These are phyloP conservation scores for Boletus tomentosulus DNA, from an alignment of 768 basidiomycete species.

Conservation along the genomic window DNA sequence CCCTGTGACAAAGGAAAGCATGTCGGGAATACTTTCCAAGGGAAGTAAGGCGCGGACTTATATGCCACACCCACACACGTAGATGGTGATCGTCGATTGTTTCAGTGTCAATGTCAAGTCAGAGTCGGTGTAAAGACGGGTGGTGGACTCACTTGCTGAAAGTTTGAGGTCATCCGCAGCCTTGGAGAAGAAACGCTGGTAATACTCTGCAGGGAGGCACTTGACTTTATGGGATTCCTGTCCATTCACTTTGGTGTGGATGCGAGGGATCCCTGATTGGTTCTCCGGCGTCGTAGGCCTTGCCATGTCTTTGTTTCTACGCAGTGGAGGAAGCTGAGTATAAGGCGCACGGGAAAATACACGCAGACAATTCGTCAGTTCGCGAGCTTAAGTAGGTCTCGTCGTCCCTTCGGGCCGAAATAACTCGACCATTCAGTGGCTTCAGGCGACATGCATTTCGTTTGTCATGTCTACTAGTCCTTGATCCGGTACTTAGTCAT, in stretches of 20 bases:
- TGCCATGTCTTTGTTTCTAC: not conserved
- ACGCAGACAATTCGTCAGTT: not conserved
- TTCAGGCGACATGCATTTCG: not conserved
- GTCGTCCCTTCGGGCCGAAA: not conserved
- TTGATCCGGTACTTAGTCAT: not conserved
- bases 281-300: not conserved
- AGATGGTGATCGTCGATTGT: not conserved
- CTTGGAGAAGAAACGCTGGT: not conserved
- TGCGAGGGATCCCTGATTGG: not conserved
- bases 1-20: not conserved
- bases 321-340: not conserved
- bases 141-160: conserved; percentile 41
- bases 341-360: not conserved
- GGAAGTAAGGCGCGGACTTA: not conserved
- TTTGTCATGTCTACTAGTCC: not conserved
- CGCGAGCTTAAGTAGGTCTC: not conserved
- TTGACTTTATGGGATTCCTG: not conserved
- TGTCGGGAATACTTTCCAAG: not conserved
- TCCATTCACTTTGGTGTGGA: not conserved
- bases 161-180: not conserved
- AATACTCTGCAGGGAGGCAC: not conserved
- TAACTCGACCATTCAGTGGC: too few species aligned
- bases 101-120: not conserved
- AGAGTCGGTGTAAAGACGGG: not conserved
- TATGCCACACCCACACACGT: not conserved